phyloP scores from a whole-genome alignment of 352 stramenopile genomes.

The Hyaloperonospora brassicae region DNA sequence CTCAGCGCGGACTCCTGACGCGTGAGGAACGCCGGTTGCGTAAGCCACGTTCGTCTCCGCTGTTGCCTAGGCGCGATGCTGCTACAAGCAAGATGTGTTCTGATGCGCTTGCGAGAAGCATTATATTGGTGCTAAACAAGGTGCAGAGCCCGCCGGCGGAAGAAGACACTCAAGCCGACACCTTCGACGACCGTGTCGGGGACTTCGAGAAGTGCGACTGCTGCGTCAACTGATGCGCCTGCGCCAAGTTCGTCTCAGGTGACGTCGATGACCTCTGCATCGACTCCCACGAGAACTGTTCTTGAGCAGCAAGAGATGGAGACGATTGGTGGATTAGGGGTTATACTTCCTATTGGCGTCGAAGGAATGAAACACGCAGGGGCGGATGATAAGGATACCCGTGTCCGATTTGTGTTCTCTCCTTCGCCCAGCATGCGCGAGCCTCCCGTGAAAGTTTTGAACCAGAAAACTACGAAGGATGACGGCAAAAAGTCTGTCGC shows the following conservation, averaged over 20 bases:
- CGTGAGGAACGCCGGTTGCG: conserved; percentile 48
- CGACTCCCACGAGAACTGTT: conserved; percentile 4
- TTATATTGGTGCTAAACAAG: conserved; percentile 74
- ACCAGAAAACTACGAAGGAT: conserved; percentile 24
- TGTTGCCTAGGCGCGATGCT: conserved; percentile 64
- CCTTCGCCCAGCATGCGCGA: conserved; percentile 47
- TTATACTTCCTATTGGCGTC: conserved; percentile 36
- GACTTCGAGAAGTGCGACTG: too few relatives aligned
- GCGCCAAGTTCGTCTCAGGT: conserved; percentile 27
- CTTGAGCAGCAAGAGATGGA: conserved; percentile 12
- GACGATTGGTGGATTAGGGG: conserved; percentile 38
- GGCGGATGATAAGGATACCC: conserved; percentile 35
- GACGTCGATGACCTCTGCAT: too few relatives aligned
- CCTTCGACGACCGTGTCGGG: conserved; percentile 75
- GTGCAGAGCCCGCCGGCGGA: conserved; percentile 67
- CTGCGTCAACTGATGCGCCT: too few relatives aligned
- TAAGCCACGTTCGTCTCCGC: conserved; percentile 57
- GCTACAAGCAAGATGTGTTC: conserved; percentile 61
- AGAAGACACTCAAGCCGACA: conserved; percentile 63
- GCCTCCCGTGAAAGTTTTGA: conserved; percentile 30
- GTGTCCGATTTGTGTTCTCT: conserved; percentile 58
- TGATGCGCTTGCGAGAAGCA: conserved; percentile 65
- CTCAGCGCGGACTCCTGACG: conserved; percentile 30
- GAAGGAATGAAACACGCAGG: conserved; percentile 13
- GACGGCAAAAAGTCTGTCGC: conserved; percentile 14